phyloP scores from a whole-genome alignment of 1,284 basidiomycete species.

The Ceratobasidium sp. region DNA sequence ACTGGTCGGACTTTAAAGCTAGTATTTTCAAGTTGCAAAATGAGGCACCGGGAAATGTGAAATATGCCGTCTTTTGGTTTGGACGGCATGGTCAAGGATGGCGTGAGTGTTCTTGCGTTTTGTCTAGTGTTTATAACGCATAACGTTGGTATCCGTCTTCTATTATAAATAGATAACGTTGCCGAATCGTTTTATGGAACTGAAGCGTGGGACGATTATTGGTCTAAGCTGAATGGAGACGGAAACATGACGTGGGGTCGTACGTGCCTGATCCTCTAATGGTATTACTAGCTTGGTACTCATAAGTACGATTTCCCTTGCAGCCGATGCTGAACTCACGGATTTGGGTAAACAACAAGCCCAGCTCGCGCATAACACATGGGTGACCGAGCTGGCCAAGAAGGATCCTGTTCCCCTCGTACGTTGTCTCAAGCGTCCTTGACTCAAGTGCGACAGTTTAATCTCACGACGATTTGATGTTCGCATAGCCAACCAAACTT shows the following conservation, averaged over 20 bases:
- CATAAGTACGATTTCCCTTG: not conserved
- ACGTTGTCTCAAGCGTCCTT: not conserved
- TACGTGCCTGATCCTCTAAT: conserved; percentile 57
- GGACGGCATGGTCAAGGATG: conserved; percentile 80
- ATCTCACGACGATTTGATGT: not conserved
- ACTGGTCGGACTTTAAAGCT: conserved; percentile 68
- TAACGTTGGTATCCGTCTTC: not conserved
- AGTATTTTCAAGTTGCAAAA: conserved; percentile 65
- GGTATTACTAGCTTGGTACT: not conserved
- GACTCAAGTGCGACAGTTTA: too few species aligned
- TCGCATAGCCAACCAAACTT: conserved; percentile 64
- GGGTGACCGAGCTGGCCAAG: conserved; percentile 67
- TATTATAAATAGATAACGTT: conserved; percentile 70
- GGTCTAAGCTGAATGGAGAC: conserved; percentile 78
- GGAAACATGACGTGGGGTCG: conserved; percentile 83
- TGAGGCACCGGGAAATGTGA: conserved; percentile 58
- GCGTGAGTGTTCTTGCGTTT: conserved; percentile 62
- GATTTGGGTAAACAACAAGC: conserved; percentile 40
- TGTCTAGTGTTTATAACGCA: not conserved
- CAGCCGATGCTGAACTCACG: conserved; percentile 32
- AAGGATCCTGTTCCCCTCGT: conserved; percentile 64
- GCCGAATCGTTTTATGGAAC: conserved; percentile 79
- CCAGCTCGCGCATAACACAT: conserved; percentile 64
- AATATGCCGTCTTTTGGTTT: conserved; percentile 75
- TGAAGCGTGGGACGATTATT: conserved; percentile 64